Evolutionary conservation across 768 basidiomycete genomes (phyloP).

Genomic region (Lentinula sp.): DNA sequence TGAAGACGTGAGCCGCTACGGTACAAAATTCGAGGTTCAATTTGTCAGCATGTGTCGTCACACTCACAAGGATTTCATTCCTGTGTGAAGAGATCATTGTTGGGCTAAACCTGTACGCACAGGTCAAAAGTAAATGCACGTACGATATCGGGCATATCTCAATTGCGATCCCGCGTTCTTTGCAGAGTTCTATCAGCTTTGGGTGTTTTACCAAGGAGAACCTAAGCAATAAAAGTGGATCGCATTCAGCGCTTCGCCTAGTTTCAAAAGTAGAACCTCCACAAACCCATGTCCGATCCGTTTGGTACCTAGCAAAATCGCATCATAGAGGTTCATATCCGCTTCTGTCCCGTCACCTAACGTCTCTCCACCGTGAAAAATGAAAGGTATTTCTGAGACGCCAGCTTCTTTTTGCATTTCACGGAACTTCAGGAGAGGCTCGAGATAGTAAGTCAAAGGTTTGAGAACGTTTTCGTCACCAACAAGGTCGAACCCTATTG

Average conservation of each 20-base stretch:
- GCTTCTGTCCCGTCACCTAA: slow-evolving; percentile 67
- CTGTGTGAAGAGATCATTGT: slow-evolving; percentile 23
- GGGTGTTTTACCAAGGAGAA: slow-evolving; percentile 78
- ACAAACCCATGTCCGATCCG: slow-evolving; percentile 76
- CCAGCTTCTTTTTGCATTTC: slow-evolving; percentile 49
- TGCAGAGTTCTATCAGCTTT: slow-evolving; percentile 60
- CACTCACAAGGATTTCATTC: slow-evolving; percentile 64
- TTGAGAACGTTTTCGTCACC: slow-evolving; percentile 60
- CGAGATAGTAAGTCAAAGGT: slow-evolving; percentile 59
- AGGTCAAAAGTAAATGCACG: slow-evolving; percentile 13
- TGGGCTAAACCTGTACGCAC: background rate
- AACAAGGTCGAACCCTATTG: slow-evolving; percentile 73
- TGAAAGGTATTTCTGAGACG: slow-evolving; percentile 59
- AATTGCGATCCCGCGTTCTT: slow-evolving; percentile 54
- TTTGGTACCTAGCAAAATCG: slow-evolving; percentile 71
- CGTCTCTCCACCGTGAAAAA: slow-evolving; percentile 80
- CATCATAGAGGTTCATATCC: slow-evolving; percentile 74
- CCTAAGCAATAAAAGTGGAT: slow-evolving; percentile 22
- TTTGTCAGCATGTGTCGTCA: background rate
- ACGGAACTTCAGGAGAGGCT: slow-evolving; percentile 54
- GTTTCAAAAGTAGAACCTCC: background rate
- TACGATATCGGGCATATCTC: slow-evolving; percentile 84
- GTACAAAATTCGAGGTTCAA: background rate
- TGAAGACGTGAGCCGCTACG: slow-evolving; percentile 65
- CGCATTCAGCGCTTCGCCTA: background rate